These are phyloP conservation scores for Aspergillus indologenus DNA, from an alignment of 495 filamentous ascomycete species.

Conservation along the genomic window DNA sequence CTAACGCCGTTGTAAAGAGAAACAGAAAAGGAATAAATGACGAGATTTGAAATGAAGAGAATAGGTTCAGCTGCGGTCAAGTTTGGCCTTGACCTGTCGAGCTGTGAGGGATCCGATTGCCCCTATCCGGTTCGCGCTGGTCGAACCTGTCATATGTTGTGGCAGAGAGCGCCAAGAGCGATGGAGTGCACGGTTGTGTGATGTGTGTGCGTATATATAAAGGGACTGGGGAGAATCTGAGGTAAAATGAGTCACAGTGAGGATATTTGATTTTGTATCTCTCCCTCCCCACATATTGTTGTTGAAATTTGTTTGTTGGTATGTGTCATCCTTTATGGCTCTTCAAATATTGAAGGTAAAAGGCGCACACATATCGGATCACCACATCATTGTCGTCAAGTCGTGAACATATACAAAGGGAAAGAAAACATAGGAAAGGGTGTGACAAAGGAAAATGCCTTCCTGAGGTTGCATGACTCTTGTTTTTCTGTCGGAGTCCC, in stretches of 20 bases:
- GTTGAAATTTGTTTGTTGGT: not conserved
- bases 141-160: not conserved
- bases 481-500: not conserved
- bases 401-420: not conserved
- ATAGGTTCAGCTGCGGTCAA: not conserved
- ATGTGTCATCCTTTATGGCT: not conserved
- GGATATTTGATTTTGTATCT: not conserved
- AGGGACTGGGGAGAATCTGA: not conserved
- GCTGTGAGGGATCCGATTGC: too few relatives aligned
- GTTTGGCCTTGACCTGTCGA: not conserved
- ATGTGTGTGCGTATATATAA: not conserved
- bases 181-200: not conserved
- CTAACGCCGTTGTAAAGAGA: constrained; percentile 1
- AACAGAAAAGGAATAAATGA: too few relatives aligned
- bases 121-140: not conserved
- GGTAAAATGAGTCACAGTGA: not conserved
- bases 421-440: not conserved
- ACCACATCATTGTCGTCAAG: not conserved
- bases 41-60: too few relatives aligned
- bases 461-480: not conserved
- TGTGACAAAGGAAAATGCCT: constrained; percentile 1
- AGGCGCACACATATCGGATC: not conserved
- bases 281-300: not conserved
- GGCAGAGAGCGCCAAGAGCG: not conserved
- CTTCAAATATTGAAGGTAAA: not conserved